Conservation (phyloP, 2,329 filamentous ascomycete species). For the Bipolaris sorokiniana region DNA sequence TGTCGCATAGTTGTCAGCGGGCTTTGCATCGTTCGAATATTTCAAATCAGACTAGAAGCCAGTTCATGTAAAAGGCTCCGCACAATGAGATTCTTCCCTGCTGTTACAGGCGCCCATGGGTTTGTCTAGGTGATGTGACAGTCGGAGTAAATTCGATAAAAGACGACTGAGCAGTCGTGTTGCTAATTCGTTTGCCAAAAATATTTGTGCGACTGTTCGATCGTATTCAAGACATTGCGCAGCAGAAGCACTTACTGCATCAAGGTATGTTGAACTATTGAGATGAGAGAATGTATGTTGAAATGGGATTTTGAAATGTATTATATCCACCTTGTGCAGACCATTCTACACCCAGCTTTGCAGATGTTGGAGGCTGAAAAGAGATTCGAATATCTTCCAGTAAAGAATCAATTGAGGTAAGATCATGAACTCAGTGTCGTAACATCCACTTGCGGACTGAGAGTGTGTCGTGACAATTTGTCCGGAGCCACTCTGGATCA, state of each 20-base stretch:
- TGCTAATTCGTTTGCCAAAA: slow-evolving; percentile 26
- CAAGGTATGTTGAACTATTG: neutral
- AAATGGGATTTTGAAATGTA: no score
- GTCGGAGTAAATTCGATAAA: slow-evolving; percentile 19
- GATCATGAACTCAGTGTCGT: no score
- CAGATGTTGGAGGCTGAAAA: no score
- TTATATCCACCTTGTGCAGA: no score
- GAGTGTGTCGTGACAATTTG: no score
- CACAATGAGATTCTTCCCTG: slow-evolving; percentile 53
- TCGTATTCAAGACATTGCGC: slow-evolving; percentile 32
- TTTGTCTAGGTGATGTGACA: slow-evolving; percentile 50
- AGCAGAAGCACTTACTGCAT: slow-evolving; percentile 12
- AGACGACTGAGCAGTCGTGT: slow-evolving; percentile 18
- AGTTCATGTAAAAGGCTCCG: slow-evolving; percentile 54
- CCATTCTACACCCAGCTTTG: no score
- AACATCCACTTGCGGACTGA: no score
- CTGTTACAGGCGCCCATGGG: slow-evolving; percentile 52
- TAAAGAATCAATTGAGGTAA: neutral
- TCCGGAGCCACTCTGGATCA: no score
- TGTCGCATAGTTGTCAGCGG: slow-evolving; percentile 55
- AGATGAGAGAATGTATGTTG: neutral
- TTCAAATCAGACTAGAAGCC: slow-evolving; percentile 54
- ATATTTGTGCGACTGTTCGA: slow-evolving; percentile 24
- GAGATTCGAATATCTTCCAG: no score
- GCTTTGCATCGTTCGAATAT: slow-evolving; percentile 42